Percentiles rank a stretch among this genome's conserved stretches.
Evolutionary conservation across 441 rosid species (phyloP).

Genomic region (Brassica hybrid): DNA sequence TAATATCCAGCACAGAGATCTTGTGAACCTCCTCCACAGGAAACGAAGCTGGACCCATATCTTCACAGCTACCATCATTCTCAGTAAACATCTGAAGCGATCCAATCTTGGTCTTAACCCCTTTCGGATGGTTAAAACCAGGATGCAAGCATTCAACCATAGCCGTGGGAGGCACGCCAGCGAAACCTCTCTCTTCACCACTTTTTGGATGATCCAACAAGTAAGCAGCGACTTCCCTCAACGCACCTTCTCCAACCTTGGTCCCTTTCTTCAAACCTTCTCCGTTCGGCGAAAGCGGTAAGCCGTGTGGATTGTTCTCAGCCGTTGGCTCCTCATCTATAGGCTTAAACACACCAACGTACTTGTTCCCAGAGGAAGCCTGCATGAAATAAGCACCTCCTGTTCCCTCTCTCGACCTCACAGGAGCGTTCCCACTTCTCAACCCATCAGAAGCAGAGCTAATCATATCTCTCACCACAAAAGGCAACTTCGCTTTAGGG

Average conservation of each 20-base stretch:
- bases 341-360: constrained; percentile 85
- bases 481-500: too few relatives aligned
- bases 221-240: constrained; percentile 88
- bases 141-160: constrained; percentile 66
- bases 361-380: constrained; percentile 9
- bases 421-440: too few relatives aligned
- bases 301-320: constrained; percentile 69
- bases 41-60: constrained; percentile 76
- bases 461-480: too few relatives aligned
- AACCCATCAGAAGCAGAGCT: too few relatives aligned
- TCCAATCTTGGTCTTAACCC: constrained; percentile 60
- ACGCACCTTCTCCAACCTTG: constrained; percentile 83
- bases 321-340: constrained; percentile 88
- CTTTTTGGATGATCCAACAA: constrained; percentile 80
- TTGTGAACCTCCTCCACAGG: constrained; percentile 78
- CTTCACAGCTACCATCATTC: constrained; percentile 80
- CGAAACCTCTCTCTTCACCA: constrained; percentile 63
- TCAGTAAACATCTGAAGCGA: constrained; percentile 79
- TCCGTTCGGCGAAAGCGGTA: constrained; percentile 65
- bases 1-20: constrained; percentile 73
- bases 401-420: too few relatives aligned
- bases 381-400: too few relatives aligned
- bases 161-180: constrained; percentile 78
- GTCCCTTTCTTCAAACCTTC: constrained; percentile 91
- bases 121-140: constrained; percentile 63